Conservation (phyloP, 768 basidiomycete species). For the Mycena galericulata region DNA sequence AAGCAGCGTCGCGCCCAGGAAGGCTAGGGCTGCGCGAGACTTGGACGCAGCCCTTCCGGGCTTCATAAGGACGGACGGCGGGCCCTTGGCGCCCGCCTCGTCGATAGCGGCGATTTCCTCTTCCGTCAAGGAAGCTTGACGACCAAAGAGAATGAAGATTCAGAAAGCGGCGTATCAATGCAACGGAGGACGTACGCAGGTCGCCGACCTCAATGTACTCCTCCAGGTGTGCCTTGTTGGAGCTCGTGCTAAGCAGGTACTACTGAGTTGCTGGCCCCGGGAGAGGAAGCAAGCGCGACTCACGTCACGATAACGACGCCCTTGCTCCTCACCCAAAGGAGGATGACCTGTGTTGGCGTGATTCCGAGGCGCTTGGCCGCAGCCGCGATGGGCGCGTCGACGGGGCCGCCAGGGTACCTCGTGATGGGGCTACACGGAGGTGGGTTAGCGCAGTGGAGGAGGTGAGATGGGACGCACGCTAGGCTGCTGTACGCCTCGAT, state of each 20-base stretch:
- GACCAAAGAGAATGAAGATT: neutral
- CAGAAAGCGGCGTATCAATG: neutral
- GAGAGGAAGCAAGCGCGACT: conserved; percentile 33
- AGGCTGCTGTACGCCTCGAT: conserved; percentile 70
- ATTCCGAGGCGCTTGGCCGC: conserved; percentile 69
- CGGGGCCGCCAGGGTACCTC: conserved; percentile 69
- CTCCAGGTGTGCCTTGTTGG: conserved; percentile 67
- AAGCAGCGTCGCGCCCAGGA: conserved; percentile 2
- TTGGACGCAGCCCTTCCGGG: neutral
- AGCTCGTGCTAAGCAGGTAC: conserved; percentile 61
- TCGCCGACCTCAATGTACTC: conserved; percentile 79
- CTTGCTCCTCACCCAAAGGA: conserved; percentile 77
- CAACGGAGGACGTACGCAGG: conserved; percentile 50
- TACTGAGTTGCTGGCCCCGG: neutral
- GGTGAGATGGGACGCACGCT: conserved; percentile 45
- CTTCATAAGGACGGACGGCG: conserved; percentile 43
- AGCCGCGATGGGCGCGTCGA: conserved; percentile 66
- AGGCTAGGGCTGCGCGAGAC: neutral
- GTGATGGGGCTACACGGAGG: conserved; percentile 67
- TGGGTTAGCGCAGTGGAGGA: neutral
- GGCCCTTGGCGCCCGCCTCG: conserved; percentile 67
- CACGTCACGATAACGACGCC: conserved; percentile 77
- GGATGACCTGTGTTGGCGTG: conserved; percentile 73
- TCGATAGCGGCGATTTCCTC: conserved; percentile 76
- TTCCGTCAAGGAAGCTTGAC: conserved; percentile 61